Conservation (phyloP, 129 eudicot species). For the Deinandra increscens region DNA sequence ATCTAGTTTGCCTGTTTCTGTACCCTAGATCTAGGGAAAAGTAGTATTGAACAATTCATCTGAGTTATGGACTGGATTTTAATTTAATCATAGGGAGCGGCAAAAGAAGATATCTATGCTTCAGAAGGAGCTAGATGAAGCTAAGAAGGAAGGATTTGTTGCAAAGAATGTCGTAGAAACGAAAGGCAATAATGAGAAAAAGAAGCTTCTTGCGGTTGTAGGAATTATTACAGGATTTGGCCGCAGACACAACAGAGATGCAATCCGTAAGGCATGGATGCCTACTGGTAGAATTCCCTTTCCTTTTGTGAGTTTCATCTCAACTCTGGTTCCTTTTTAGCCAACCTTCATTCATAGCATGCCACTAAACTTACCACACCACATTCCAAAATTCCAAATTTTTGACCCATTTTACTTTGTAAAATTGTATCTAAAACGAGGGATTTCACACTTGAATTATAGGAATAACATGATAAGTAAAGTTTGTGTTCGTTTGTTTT, state of each 20-base stretch:
- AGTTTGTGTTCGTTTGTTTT: not conserved
- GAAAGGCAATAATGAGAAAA: conserved; percentile 45
- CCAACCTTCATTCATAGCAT: not conserved
- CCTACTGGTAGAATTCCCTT: conserved; percentile 61
- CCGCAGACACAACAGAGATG: conserved; percentile 69
- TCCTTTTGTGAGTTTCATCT: conserved; percentile 34
- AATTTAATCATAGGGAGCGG: conserved; percentile 47
- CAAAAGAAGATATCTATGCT: conserved; percentile 65
- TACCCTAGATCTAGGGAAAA: not conserved
- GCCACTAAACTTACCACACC: not conserved
- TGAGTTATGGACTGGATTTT: conserved; percentile 1
- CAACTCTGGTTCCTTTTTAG: conserved; percentile 23
- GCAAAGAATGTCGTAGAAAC: conserved; percentile 39
- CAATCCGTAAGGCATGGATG: conserved; percentile 96
- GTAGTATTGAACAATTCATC: conserved; percentile 14
- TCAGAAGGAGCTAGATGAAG: conserved; percentile 63
- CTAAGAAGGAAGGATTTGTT: conserved; percentile 66
- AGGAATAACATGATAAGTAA: conserved; percentile 3
- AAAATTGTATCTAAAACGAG: not conserved
- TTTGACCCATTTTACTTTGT: not conserved
- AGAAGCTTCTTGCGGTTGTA: conserved; percentile 66
- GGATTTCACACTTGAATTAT: conserved; percentile 3
- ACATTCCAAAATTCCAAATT: not conserved
- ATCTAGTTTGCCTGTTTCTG: not conserved
- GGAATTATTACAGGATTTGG: conserved; percentile 84